A percentile compares a stretch with the other conserved stretches of the same genome.
Conservation (phyloP, 2,329 filamentous ascomycete genomes). For the Fusarium sp. region DNA sequence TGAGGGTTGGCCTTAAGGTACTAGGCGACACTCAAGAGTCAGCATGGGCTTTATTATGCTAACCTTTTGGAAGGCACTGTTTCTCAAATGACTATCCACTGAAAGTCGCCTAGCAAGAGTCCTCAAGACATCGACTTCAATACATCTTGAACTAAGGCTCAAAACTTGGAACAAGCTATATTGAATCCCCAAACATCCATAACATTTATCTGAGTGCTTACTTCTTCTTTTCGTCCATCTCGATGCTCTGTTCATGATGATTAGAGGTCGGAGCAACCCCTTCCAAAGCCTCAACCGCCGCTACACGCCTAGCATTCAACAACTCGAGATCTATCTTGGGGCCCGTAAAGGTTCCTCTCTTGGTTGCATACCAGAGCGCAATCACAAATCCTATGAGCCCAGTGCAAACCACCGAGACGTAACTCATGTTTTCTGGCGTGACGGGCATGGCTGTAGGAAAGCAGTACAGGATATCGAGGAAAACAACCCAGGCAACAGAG, state of each 20-base stretch:
- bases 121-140: too few relatives aligned
- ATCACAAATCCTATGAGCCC: constrained; percentile 36
- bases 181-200: too few relatives aligned
- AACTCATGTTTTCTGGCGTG: constrained; percentile 41
- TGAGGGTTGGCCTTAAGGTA: too few relatives aligned
- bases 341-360: constrained; percentile 29
- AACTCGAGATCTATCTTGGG: constrained; percentile 39
- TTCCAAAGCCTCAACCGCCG: constrained; percentile 21
- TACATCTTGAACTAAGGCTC: too few relatives aligned
- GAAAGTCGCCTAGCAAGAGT: too few relatives aligned
- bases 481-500: constrained; percentile 35
- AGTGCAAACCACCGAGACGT: constrained; percentile 33
- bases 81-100: too few relatives aligned
- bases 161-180: too few relatives aligned
- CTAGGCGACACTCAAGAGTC: too few relatives aligned
- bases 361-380: constrained; percentile 35
- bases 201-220: neutral
- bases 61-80: too few relatives aligned
- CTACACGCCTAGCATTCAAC: constrained; percentile 22
- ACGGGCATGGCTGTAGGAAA: constrained; percentile 35
- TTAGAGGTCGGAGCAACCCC: neutral
- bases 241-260: neutral
- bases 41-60: too few relatives aligned
- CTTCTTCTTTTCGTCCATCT: constrained; percentile 6
- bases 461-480: constrained; percentile 37